phyloP scores from a whole-genome alignment of 2,329 filamentous ascomycete species.

The Sphaerulina populicola region DNA sequence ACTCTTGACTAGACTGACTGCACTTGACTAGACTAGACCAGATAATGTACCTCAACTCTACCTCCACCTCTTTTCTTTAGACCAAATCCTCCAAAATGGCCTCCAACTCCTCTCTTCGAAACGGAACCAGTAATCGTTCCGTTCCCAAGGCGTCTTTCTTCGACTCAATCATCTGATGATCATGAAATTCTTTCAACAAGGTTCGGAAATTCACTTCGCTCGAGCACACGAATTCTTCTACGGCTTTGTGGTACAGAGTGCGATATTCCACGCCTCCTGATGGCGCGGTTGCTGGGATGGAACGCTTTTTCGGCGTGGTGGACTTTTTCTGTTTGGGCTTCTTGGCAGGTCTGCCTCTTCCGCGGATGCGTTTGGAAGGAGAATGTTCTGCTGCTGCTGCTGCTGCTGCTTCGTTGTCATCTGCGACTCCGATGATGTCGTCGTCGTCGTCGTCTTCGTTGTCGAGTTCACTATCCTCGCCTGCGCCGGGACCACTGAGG shows the following conservation, averaged over 20 bases:
- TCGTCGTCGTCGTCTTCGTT: not conserved
- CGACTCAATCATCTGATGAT: slow-evolving; percentile 94
- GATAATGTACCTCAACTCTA: too few species aligned
- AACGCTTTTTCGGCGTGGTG: slow-evolving; percentile 10
- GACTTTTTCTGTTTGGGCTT: not conserved
- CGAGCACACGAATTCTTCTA: slow-evolving; percentile 93
- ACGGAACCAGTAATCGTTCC: slow-evolving; percentile 76
- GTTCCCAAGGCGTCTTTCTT: slow-evolving; percentile 77
- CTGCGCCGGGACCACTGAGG: slow-evolving; percentile 25
- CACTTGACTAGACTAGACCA: too few species aligned
- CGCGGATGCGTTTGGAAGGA: slow-evolving; percentile 23
- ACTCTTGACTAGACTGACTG: too few species aligned
- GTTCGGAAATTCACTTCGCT: slow-evolving; percentile 94
- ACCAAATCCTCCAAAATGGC: slow-evolving; percentile 70
- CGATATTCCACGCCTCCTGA: slow-evolving; percentile 77
- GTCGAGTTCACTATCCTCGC: slow-evolving; percentile 26
- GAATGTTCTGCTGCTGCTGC: slow-evolving; percentile 20
- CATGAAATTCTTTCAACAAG: slow-evolving; percentile 91
- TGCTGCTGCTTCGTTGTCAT: slow-evolving; percentile 27
- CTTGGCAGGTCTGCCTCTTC: slow-evolving; percentile 21
- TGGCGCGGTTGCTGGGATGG: slow-evolving; percentile 3
- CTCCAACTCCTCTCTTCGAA: slow-evolving; percentile 81
- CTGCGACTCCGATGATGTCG: slow-evolving; percentile 23
- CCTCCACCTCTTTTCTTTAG: too few species aligned
- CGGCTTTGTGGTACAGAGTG: slow-evolving; percentile 86